Base-by-base conservation (phyloP, 208 protist genomes). In the Crithidia fasciculata region DNA sequence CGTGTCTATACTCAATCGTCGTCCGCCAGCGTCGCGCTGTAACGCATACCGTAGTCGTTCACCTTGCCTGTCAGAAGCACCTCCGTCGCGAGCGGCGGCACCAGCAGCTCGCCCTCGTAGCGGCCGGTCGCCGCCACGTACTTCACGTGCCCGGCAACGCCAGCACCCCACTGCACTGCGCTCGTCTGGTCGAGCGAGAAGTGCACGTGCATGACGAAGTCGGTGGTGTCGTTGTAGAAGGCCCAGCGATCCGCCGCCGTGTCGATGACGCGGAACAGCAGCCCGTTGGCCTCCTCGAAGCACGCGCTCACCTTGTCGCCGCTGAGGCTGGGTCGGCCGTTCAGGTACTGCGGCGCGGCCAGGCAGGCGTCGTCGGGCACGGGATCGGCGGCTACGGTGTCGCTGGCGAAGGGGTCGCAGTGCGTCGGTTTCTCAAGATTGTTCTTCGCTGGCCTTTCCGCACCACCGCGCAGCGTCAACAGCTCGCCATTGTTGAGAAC, bases 201-300 rank as follows among this genome's bases (percentile, higher is more conserved):
- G 39, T 84, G 36, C 60, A 87, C 68, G 69, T 69, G 66, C 72
- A 88, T 83, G 19, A 74, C 36, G 37, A 79, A 76, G 43, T 78
- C 64, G 2, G 13, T 68, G 6, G 87, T 92, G 60, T 89, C 87
- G 75, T 92, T 92, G 77, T 89, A 92, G 72, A 88, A 92, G 9
- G 78, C 79, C 81, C 84, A 91, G 50, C 58, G 62, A 13, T 76
- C 47, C 43, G 58, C 52, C 8, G 28, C 39, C 3, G 72, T 60
- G 54, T 90, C 73, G 16, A 93, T 75, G 13, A 93, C 61, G 52
- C 85, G 88, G 64, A 91, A 89, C 9, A 93, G 75, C 36, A 91
- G 58, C 15, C 88, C 86, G 63, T 82, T 84, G 5, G 43, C 62
- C 18, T 71, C 68, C 61, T 72, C 49, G 45, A 74, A 82, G 56